These are phyloP conservation scores for Piper betle DNA, from an alignment of 164 flowering plant genomes.

Conservation along the genomic window DNA sequence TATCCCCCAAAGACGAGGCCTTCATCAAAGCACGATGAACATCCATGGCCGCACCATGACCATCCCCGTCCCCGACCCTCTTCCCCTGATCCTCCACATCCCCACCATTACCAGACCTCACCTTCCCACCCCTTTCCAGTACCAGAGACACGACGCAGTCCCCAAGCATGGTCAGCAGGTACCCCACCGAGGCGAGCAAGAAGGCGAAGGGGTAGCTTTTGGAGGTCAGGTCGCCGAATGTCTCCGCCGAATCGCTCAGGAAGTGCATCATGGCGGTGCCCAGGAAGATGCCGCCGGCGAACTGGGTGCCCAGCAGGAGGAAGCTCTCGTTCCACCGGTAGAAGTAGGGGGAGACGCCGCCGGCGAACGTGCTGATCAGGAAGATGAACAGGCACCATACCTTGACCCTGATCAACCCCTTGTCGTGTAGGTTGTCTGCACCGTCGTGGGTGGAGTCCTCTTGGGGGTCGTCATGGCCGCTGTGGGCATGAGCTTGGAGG, in stretches of 20 bases:
- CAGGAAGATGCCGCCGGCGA: constrained; percentile 78
- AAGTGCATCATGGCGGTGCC: constrained; percentile 79
- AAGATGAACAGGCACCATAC: constrained; percentile 61
- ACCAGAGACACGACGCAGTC: constrained; percentile 36
- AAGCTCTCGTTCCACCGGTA: constrained; percentile 69
- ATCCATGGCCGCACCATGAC: constrained; percentile 1
- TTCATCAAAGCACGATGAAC: constrained; percentile 23
- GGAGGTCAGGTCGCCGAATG: constrained; percentile 35
- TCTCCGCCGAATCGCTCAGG: constrained; percentile 48
- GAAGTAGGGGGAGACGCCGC: constrained; percentile 75
- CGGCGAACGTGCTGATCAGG: constrained; percentile 49
- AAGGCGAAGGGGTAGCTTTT: constrained; percentile 57
- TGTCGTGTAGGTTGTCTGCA: constrained; percentile 25
- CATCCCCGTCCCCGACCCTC: neutral
- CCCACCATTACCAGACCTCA: constrained; percentile 17
- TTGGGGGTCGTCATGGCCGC: constrained; percentile 4
- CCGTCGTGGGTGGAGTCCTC: neutral
- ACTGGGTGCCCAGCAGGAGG: constrained; percentile 69
- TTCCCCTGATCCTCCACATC: constrained; percentile 1
- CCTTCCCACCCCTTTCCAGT: constrained; percentile 18
- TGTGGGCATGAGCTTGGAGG: constrained; percentile 23
- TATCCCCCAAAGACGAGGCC: constrained; percentile 44
- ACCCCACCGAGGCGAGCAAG: constrained; percentile 69
- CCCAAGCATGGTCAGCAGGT: constrained; percentile 65
- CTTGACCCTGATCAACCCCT: constrained; percentile 44